Base-by-base conservation (phyloP, 495 filamentous ascomycete species). In the Penicillium desertorum region DNA sequence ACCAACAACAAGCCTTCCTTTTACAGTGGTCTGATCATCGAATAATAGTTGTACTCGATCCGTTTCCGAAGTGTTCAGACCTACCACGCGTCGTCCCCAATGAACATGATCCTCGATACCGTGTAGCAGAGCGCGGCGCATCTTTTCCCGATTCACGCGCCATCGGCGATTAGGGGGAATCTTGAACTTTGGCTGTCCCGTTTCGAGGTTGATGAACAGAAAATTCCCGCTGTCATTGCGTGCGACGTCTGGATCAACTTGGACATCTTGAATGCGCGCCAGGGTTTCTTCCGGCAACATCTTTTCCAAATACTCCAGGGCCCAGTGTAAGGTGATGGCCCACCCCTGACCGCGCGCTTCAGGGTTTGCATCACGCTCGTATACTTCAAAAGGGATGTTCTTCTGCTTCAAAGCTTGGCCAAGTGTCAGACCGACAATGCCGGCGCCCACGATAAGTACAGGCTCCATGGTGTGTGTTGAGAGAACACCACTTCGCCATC, bases 271-370 rank as follows among this genome's bases (percentile, higher is more conserved):
- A n/a, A 86, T 71, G 0, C 71, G 69, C 2, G 54, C 55, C 3
- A 81, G 55, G 14, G 81, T 66, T 8, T 78, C 63, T 11, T 75
- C 63, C 0, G 81, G 81, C 17, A 85, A 69, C 43, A 85, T 66
- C 20, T 73, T 55, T 2, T 71, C 66, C 56, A 86, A 68, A n/a
- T 74, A 75, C 5, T 77, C 64, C 8, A 84, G 67, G 8, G 78
- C 77, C 80, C 81, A 84, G 64, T 86, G 82, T 22, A 86, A 71
- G 0, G 83, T 84, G 32, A 86, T 76, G 17, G 79, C 82, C 82
- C 81, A 86, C 16, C 83, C 83, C 49, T 76, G 75, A 5, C 66
- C 69, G 10, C 83, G 76, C 19, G 71, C 63, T 16, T 63, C 54
- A 32, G 73, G 66, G 25, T 58, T 59, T 4, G 64, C 56, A 65